phyloP scores from a whole-genome alignment of 345 rosid genomes.

The Passiflora organensis region DNA sequence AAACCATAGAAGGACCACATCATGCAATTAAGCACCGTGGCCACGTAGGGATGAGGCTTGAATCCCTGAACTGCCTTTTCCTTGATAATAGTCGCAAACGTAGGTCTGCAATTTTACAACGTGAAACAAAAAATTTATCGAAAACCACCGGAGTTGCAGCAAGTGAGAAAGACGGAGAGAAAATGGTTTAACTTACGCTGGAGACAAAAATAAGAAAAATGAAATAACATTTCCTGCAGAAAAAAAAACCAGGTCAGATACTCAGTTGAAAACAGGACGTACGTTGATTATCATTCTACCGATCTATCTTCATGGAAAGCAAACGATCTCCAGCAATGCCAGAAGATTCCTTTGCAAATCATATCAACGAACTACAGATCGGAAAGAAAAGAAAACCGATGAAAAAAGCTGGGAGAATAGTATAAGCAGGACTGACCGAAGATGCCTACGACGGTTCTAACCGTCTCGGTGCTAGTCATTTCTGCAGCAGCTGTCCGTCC shows the following conservation, averaged over 20 bases:
- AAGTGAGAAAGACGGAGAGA: neutral
- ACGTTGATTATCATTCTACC: too few species aligned
- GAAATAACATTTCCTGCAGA: constrained; percentile 70
- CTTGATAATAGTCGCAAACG: neutral
- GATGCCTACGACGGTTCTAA: constrained; percentile 51
- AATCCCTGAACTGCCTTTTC: neutral
- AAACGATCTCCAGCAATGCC: too few species aligned
- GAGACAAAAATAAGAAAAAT: constrained; percentile 59
- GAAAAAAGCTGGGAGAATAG: neutral
- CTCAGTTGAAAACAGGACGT: too few species aligned
- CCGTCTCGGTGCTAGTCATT: constrained; percentile 19
- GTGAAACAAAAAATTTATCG: neutral
- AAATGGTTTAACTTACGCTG: constrained; percentile 42
- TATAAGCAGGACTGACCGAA: constrained; percentile 38
- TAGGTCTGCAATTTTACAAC: neutral
- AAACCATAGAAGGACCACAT: constrained; percentile 19
- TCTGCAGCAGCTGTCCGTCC: neutral
- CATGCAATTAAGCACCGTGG: constrained; percentile 12
- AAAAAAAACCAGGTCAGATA: neutral
- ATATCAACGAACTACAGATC: too few species aligned
- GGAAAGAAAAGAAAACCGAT: neutral
- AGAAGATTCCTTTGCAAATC: too few species aligned
- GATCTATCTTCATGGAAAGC: too few species aligned
- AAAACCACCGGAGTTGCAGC: neutral
- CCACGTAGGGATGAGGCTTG: constrained; percentile 14